Evolutionary conservation across 2,329 filamentous ascomycete species (phyloP).

Genomic region (Fusarium sp.): DNA sequence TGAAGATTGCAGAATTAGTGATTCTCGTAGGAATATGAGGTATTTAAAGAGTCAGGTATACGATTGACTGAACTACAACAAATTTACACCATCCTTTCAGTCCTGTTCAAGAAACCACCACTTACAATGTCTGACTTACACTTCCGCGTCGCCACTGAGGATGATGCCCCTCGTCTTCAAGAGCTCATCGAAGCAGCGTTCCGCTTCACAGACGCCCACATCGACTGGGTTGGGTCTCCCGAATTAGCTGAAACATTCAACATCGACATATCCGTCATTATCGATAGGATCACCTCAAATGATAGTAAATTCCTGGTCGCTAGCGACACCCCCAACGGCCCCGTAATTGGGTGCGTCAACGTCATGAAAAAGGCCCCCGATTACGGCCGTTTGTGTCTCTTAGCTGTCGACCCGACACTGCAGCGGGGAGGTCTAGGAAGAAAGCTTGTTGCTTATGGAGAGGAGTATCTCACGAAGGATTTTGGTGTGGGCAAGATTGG

Average conservation of each 20-base stretch:
- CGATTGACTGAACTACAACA: background rate
- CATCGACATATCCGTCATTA: constrained; percentile 71
- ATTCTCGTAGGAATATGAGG: background rate
- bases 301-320: constrained; percentile 46
- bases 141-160: constrained; percentile 50
- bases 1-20: background rate
- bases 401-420: constrained; percentile 47
- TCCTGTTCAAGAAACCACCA: constrained; percentile 6
- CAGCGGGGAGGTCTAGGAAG: constrained; percentile 49
- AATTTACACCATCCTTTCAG: background rate
- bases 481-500: constrained; percentile 45
- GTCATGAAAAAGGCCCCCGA: constrained; percentile 39
- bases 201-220: constrained; percentile 49
- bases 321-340: constrained; percentile 7
- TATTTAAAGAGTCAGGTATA: constrained; percentile 9
- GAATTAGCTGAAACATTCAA: constrained; percentile 75
- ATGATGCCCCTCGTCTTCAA: constrained; percentile 50
- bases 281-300: constrained; percentile 56
- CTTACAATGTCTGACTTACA: background rate
- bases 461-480: constrained; percentile 42
- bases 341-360: constrained; percentile 43
- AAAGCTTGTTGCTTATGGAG: constrained; percentile 45
- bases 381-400: constrained; percentile 45
- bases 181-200: constrained; percentile 53
- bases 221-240: constrained; percentile 46